These are phyloP conservation scores for Candida freyschussii DNA, from an alignment of 1,139 yeast species.

Conservation along the genomic window DNA sequence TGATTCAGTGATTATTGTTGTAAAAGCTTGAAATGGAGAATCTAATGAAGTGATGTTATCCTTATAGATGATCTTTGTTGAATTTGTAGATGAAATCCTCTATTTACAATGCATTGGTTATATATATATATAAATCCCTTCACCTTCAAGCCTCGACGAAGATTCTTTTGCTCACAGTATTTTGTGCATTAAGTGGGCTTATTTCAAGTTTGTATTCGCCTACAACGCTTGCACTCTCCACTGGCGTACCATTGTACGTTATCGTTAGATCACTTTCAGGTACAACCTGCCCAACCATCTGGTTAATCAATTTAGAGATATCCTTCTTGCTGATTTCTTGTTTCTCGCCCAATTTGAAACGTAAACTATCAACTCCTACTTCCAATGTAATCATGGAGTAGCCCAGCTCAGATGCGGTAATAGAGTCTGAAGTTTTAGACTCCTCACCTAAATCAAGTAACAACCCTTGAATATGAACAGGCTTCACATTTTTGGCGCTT, in stretches of 20 bases:
- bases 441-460: conserved; percentile 17
- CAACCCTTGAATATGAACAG: conserved; percentile 20
- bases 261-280: conserved; percentile 17
- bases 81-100: background rate
- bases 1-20: conserved; percentile 84
- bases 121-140: conserved; percentile 3
- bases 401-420: conserved; percentile 9
- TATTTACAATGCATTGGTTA: conserved; percentile 4
- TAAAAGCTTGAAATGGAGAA: conserved; percentile 37
- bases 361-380: conserved; percentile 10
- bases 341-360: conserved; percentile 3
- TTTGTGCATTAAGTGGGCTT: conserved; percentile 11
- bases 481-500: conserved; percentile 9
- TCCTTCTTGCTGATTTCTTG: conserved; percentile 6
- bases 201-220: conserved; percentile 19
- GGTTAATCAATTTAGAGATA: conserved; percentile 11
- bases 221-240: conserved; percentile 10
- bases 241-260: background rate
- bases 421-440: conserved; percentile 2
- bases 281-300: conserved; percentile 10
- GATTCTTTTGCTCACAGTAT: conserved; percentile 14
- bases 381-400: conserved; percentile 23
- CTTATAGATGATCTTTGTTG: too few relatives aligned
- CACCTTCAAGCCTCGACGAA: conserved; percentile 9
- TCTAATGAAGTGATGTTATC: conserved; percentile 12